A percentile compares a stretch with the other conserved stretches of the same genome.
phyloP scores from a whole-genome alignment of 2,329 filamentous ascomycete genomes.

The Myriosclerotinia scirpicola region DNA sequence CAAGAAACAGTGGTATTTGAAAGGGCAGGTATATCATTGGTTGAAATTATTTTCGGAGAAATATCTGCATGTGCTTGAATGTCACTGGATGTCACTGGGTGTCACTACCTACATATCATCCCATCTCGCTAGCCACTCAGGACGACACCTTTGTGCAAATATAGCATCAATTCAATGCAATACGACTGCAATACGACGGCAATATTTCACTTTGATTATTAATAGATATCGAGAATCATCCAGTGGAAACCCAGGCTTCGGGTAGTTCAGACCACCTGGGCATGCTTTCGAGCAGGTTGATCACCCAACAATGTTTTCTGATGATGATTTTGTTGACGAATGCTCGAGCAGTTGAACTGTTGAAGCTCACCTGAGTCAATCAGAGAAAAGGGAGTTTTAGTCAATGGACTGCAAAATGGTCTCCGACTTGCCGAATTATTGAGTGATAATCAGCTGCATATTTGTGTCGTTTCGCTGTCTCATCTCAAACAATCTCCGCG shows the following conservation, averaged over 20 bases:
- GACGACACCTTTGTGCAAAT: background rate
- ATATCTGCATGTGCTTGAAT: background rate
- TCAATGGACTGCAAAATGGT: background rate
- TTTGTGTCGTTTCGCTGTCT: too few species aligned
- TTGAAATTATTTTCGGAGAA: background rate
- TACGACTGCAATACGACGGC: background rate
- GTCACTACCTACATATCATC: background rate
- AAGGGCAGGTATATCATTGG: background rate
- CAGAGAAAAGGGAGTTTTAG: background rate
- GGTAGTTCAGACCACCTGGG: too few species aligned
- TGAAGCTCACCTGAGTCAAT: too few species aligned
- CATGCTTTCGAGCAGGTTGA: too few species aligned
- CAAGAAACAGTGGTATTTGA: conserved; percentile 7
- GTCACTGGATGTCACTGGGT: background rate
- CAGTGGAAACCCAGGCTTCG: background rate
- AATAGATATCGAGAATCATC: background rate
- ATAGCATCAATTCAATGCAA: conserved; percentile 2
- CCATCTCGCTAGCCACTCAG: background rate
- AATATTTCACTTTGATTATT: background rate
- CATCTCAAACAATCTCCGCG: too few species aligned
- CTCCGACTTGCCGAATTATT: background rate
- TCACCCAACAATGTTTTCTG: too few species aligned
- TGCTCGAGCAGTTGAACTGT: too few species aligned
- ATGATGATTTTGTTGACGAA: too few species aligned
- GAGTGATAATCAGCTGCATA: background rate